phyloP scores from a whole-genome alignment of 306 rosid genomes.

The Trifolium dubium region DNA sequence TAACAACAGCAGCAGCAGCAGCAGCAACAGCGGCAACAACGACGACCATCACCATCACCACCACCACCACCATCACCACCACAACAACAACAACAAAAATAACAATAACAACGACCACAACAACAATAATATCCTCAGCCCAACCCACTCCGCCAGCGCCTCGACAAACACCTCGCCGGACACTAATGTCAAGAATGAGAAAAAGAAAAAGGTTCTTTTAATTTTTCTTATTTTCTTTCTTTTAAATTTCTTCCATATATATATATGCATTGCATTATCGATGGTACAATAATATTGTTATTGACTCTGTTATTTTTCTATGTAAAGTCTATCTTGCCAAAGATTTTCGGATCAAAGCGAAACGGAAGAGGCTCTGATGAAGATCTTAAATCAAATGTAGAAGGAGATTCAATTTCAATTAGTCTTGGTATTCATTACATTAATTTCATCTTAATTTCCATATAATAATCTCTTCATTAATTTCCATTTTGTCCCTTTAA shows the following conservation, averaged over 20 bases:
- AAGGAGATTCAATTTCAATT: slow-evolving; percentile 46
- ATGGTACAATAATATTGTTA: not conserved
- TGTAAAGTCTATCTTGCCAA: slow-evolving; percentile 70
- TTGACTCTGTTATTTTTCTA: slow-evolving; percentile 16
- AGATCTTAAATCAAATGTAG: slow-evolving; percentile 45
- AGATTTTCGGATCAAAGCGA: slow-evolving; percentile 75
- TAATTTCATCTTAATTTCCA: not conserved
- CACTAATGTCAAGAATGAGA: slow-evolving; percentile 54
- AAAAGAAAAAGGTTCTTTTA: slow-evolving; percentile 65
- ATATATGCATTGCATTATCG: not conserved
- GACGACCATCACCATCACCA: too few relatives aligned
- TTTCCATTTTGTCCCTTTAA: not conserved
- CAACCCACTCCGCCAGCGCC: not conserved
- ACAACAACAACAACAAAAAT: too few relatives aligned
- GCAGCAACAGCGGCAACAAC: too few relatives aligned
- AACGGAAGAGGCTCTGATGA: slow-evolving; percentile 59
- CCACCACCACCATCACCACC: too few relatives aligned
- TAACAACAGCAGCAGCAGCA: slow-evolving; percentile 1
- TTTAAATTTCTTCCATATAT: not conserved
- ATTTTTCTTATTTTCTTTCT: not conserved
- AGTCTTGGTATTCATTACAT: slow-evolving; percentile 49
- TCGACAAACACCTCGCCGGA: slow-evolving; percentile 34
- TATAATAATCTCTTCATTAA: not conserved
- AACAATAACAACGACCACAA: not conserved
- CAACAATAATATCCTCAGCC: slow-evolving; percentile 17